These are phyloP conservation scores for Vigna hirtella DNA, from an alignment of 306 rosid genomes.

Conservation along the genomic window DNA sequence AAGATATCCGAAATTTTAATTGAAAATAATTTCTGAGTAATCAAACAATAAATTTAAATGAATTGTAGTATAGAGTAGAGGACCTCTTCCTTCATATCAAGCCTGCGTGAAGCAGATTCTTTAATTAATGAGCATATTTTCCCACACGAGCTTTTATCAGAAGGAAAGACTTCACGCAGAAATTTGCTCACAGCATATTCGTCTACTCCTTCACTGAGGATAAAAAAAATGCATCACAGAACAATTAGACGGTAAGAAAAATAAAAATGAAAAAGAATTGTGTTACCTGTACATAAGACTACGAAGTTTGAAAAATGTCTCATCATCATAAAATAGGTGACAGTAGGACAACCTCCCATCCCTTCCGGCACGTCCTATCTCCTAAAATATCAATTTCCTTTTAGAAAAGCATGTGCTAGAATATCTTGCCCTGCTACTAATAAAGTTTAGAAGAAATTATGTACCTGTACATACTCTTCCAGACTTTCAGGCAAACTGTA, in stretches of 20 bases:
- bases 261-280: background rate
- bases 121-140: conserved; percentile 69
- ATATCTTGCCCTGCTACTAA: conserved; percentile 23
- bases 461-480: conserved; percentile 95
- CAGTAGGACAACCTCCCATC: conserved; percentile 90
- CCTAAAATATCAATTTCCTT: conserved; percentile 57
- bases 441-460: conserved; percentile 40
- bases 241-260: conserved; percentile 18
- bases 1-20: conserved; percentile 15
- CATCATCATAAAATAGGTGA: conserved; percentile 83
- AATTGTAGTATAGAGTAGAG: conserved; percentile 43
- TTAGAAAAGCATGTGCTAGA: conserved; percentile 39
- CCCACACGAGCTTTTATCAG: conserved; percentile 61
- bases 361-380: conserved; percentile 93
- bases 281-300: conserved; percentile 86
- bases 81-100: conserved; percentile 98
- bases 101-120: conserved; percentile 85
- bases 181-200: conserved; percentile 83
- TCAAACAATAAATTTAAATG: conserved; percentile 43
- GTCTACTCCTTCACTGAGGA: conserved; percentile 91
- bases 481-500: conserved; percentile 94
- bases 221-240: conserved; percentile 38
- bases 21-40: conserved; percentile 25
- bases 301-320: conserved; percentile 79
- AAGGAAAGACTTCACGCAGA: conserved; percentile 70